Evolutionary conservation across 306 rosid species (phyloP).

Genomic region (Vigna reflexopilosa): DNA sequence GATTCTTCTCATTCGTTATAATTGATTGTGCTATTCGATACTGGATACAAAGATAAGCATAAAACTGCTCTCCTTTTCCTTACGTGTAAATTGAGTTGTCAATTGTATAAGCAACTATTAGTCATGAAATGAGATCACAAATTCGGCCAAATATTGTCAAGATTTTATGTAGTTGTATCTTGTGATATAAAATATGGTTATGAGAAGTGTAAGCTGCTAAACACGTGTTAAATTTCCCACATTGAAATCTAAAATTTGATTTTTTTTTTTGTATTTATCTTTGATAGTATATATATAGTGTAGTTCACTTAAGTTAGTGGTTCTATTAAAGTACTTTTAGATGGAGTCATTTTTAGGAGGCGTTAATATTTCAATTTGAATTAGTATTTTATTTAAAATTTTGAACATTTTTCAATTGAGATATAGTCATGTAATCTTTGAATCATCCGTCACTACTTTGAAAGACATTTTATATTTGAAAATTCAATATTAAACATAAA

Average conservation of each 20-base stretch:
- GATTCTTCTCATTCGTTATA: constrained; percentile 22
- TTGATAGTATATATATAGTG: constrained; percentile 8
- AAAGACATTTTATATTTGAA: neutral
- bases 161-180: constrained; percentile 5
- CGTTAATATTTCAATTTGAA: constrained; percentile 4
- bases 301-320: constrained; percentile 18
- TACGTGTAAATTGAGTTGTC: neutral
- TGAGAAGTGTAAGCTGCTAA: constrained; percentile 29
- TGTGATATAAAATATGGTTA: constrained; percentile 28
- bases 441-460: neutral
- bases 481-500: neutral
- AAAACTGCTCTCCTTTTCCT: constrained; percentile 22
- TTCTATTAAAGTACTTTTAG: constrained; percentile 4
- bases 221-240: constrained; percentile 21
- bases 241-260: constrained; percentile 10
- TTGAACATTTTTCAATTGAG: constrained; percentile 1
- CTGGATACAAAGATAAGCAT: constrained; percentile 9
- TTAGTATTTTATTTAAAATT: neutral
- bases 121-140: neutral
- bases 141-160: constrained; percentile 15
- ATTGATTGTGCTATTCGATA: constrained; percentile 25
- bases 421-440: neutral
- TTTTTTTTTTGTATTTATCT: neutral
- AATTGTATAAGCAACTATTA: constrained; percentile 34
- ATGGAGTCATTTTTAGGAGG: neutral